Conservation (phyloP, 805 yeast species). For the Barnettozyma populi region DNA sequence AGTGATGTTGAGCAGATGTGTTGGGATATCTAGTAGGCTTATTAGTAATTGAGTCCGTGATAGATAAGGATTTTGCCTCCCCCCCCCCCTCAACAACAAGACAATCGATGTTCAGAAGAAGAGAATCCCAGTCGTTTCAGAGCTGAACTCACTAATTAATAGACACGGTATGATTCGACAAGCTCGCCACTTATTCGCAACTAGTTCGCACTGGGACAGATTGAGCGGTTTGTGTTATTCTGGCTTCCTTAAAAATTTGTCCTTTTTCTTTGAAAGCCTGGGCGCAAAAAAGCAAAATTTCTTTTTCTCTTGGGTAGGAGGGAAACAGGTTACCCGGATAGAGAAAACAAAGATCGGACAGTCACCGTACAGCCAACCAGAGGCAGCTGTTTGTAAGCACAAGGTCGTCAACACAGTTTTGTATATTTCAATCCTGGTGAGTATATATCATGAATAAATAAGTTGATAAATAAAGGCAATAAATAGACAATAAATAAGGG, state of each 20-base stretch:
- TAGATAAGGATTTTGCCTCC: background rate
- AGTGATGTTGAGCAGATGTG: background rate
- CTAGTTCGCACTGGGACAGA: background rate
- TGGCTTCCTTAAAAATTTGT: background rate
- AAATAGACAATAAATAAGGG: conserved; percentile 6
- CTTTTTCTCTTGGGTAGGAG: background rate
- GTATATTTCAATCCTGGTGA: background rate
- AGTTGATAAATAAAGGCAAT: conserved; percentile 1
- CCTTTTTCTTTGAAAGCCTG: background rate
- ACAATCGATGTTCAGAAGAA: background rate
- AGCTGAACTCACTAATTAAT: background rate
- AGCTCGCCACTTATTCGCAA: background rate
- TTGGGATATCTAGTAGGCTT: background rate
- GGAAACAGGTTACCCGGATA: background rate
- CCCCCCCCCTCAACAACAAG: background rate
- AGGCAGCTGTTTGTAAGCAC: background rate
- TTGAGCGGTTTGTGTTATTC: background rate
- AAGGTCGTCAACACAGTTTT: background rate
- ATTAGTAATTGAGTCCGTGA: conserved; percentile 1
- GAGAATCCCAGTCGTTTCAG: background rate
- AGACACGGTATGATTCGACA: background rate
- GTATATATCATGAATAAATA: background rate
- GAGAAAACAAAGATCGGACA: background rate
- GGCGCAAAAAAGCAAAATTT: background rate
- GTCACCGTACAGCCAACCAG: background rate